Base-by-base conservation (phyloP, 2,329 filamentous ascomycete genomes). In the Fusarium odoratissimum region DNA sequence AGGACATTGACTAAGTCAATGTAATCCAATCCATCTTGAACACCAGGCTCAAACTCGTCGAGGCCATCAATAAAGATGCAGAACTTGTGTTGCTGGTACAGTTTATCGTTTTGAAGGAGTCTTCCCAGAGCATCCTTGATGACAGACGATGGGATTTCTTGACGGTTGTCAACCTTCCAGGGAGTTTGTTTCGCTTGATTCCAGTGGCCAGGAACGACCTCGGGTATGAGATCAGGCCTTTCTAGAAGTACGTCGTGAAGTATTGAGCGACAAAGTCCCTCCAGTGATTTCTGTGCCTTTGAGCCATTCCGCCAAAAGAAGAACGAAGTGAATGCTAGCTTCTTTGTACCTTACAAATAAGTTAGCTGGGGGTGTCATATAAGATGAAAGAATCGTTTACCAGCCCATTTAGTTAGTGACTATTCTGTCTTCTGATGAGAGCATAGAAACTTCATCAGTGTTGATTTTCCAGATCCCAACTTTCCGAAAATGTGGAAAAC, bases 81-180 rank as follows among this genome's bases (percentile, higher is more conserved):
- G 5, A 49, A 35, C 0, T 2, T 19, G 10, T 40, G 42, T 16
- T 40, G 8, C 0, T n/a, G 8, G 3, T 21, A 23, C 0, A 60
- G 7, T 5, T 14, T 17, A 0, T 8, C 5, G 0, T 37, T 30
- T 1, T 19, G 5, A 0, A 63, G 4, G 0, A 49, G 35, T 25
- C 13, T 25, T 1, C n/a, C 8, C 0, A 49, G 37, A 2, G 60
- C 30, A 1, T 21, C 0, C 3, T 48, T 28, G 0, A 60, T n/a
- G 1, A 7, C 19, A 6, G 7, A 8, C 5, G n/a, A n/a, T 5
- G 28, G 1, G 0, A 60, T 48, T 0, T 8, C 1, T 4, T 5
- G 16, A 1, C 6, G 16, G 4, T 8, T 19, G 4, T 25, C 17
- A 7, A 17, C 6, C 8, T 1, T 11, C 30, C 9, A 35, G 0